Base-by-base conservation (phyloP, 2,329 filamentous ascomycete species). In the Chaetomium olivaceum region DNA sequence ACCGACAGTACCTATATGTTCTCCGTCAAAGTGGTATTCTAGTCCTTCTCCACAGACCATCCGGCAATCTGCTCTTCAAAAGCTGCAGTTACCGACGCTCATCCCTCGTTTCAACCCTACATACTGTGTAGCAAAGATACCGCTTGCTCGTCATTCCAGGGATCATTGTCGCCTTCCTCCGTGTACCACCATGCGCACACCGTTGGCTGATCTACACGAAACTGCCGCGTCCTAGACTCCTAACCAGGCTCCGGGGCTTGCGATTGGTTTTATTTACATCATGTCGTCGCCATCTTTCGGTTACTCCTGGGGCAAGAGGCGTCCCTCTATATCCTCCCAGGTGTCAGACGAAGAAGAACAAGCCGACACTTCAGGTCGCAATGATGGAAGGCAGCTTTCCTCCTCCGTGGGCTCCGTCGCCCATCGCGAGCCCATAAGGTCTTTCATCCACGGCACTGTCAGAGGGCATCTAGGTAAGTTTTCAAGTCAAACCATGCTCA, bases 401-500 rank as follows among this genome's bases (percentile, higher is more conserved):
- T 78, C 81, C 5, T 80, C 80, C 1, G 69, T 79, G 54, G 76
- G 74, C 39, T 78, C 80, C 19, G 69, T 74, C 16, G 74, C 70
- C 66, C 81, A 88, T 73, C 82, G 85, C 75, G 89, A 90, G 67
- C 89, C 89, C 4, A 88, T 89, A 58, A 83, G 90, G 63, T 91
- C 89, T 2, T 92, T 91, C 70, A 87, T 91, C 62, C 88, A 91
- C 70, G 85, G 87, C 62, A 86, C 87, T 48, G 81, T 85, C 46
- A 84, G 87, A 68, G 85, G 87, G 51, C 79, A 84, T 72, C 76
- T 85, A 71, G 83, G 88, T 89, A 39, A 19, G 67, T 58, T 31
- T 60, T 16, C 23, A 43, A 50, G 55, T n/a, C 59, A 50, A 46
- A 12, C 21, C 1, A 23, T 36, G 27, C n/a, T 0, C 29, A 5